Conservation (phyloP, 73 alveolate species). For the Paramecium bursaria region DNA sequence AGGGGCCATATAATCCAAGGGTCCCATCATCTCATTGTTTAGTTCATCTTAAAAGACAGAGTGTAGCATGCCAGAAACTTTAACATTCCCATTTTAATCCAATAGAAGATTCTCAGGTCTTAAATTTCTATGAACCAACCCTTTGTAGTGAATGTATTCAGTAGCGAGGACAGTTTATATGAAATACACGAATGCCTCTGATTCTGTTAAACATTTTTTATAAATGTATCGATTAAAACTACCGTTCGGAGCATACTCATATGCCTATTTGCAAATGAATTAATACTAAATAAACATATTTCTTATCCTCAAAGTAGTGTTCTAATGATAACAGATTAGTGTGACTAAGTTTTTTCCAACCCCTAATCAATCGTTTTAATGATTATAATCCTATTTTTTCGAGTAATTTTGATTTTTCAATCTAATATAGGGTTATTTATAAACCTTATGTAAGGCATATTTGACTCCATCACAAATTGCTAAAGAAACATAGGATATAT, state of each 20-base stretch:
- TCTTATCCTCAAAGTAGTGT: constrained; percentile 92
- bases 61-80: constrained; percentile 97
- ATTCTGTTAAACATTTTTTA: constrained; percentile 70
- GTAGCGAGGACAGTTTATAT: constrained; percentile 73
- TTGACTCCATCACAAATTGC: too few relatives aligned
- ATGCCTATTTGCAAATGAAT: constrained; percentile 68
- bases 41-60: constrained; percentile 51
- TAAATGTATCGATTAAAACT: constrained; percentile 64
- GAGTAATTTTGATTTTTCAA: too few relatives aligned
- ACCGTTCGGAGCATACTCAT: constrained; percentile 58
- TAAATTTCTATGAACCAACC: constrained; percentile 73
- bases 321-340: too few relatives aligned
- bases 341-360: too few relatives aligned
- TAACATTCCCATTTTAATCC: constrained; percentile 70
- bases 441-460: too few relatives aligned
- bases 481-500: too few relatives aligned
- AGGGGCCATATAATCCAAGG: constrained; percentile 98
- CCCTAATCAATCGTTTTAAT: too few relatives aligned
- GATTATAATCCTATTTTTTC: too few relatives aligned
- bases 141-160: constrained; percentile 68
- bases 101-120: constrained; percentile 69
- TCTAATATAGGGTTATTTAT: too few relatives aligned
- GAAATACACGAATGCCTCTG: constrained; percentile 69
- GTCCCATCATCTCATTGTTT: constrained; percentile 93
- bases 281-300: constrained; percentile 83